Conservation (phyloP, 1,139 yeast genomes). For the Nematodospora anomalae region DNA sequence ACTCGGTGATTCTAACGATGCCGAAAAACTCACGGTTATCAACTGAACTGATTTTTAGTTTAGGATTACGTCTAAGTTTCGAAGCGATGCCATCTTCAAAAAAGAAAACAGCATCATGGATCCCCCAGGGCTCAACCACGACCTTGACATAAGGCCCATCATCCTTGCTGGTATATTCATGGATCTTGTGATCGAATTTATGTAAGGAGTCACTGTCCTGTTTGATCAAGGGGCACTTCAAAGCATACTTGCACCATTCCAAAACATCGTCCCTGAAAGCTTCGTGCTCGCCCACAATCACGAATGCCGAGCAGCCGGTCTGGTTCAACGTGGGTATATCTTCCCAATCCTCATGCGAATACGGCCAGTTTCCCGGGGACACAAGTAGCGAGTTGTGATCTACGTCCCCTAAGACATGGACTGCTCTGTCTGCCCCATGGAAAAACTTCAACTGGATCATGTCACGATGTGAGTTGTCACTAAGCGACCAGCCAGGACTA, state of each 20-base stretch:
- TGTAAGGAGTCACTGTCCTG: slow-evolving; percentile 30
- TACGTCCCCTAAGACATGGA: slow-evolving; percentile 15
- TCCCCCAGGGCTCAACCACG: slow-evolving; percentile 46
- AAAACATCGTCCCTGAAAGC: slow-evolving; percentile 43
- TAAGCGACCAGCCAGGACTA: slow-evolving; percentile 33
- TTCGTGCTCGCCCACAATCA: slow-evolving; percentile 46
- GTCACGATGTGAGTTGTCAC: slow-evolving; percentile 35
- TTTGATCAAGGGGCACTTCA: slow-evolving; percentile 26
- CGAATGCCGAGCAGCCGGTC: slow-evolving; percentile 27
- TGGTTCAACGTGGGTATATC: slow-evolving; percentile 32
- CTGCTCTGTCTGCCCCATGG: slow-evolving; percentile 5
- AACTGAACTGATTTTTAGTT: slow-evolving; percentile 14
- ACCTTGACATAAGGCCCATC: slow-evolving; percentile 20
- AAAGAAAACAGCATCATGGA: slow-evolving; percentile 40
- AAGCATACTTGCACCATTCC: slow-evolving; percentile 36
- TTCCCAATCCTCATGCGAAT: slow-evolving; percentile 32
- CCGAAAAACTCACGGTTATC: slow-evolving; percentile 29
- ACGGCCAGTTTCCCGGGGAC: slow-evolving; percentile 21
- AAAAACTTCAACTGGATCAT: slow-evolving; percentile 23
- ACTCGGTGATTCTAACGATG: slow-evolving; percentile 25
- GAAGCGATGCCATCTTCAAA: slow-evolving; percentile 29
- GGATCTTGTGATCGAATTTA: slow-evolving; percentile 19
- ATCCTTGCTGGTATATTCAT: slow-evolving; percentile 17
- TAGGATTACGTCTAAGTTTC: slow-evolving; percentile 14
- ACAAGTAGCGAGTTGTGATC: slow-evolving; percentile 12